phyloP scores from a whole-genome alignment of 2,329 filamentous ascomycete species.

The Boeremia exigua region DNA sequence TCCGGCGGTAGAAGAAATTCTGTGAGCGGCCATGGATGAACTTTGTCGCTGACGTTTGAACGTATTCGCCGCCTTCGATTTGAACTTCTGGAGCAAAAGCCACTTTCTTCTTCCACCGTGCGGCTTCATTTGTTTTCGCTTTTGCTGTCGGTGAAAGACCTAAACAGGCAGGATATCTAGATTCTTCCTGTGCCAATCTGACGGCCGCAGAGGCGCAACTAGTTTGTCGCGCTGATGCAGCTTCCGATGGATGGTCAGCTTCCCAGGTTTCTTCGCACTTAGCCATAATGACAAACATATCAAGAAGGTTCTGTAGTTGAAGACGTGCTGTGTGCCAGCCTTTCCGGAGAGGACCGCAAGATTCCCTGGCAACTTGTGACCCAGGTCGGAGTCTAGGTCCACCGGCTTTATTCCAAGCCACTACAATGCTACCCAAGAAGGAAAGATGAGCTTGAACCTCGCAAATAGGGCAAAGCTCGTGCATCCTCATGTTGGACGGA shows the following conservation, averaged over 20 bases:
- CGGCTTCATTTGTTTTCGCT: background rate
- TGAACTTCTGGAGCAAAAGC: background rate
- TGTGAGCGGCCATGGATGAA: background rate
- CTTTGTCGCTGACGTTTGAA: background rate
- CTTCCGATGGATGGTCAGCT: background rate
- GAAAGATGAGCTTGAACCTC: background rate
- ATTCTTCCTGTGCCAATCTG: background rate
- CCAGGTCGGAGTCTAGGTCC: background rate
- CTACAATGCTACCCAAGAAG: background rate
- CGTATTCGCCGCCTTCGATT: background rate
- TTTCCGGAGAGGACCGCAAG: background rate
- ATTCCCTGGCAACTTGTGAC: background rate
- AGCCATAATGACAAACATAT: background rate
- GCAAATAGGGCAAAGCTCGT: slow-evolving; percentile 2
- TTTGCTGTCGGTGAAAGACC: background rate
- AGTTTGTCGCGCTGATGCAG: background rate
- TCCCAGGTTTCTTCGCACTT: slow-evolving; percentile 2
- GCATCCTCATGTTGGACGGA: background rate
- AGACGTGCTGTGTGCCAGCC: background rate
- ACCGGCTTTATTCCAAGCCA: slow-evolving; percentile 1
- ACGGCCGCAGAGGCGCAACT: slow-evolving; percentile 2
- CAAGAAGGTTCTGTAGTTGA: background rate
- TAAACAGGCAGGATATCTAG: background rate
- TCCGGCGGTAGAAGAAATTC: background rate
- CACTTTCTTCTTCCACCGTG: background rate